Percentiles rank a stretch among this genome's conserved stretches.
Evolutionary conservation across 176 grass and related monocot species (phyloP).

Genomic region (Cenchrus fungigraminus): DNA sequence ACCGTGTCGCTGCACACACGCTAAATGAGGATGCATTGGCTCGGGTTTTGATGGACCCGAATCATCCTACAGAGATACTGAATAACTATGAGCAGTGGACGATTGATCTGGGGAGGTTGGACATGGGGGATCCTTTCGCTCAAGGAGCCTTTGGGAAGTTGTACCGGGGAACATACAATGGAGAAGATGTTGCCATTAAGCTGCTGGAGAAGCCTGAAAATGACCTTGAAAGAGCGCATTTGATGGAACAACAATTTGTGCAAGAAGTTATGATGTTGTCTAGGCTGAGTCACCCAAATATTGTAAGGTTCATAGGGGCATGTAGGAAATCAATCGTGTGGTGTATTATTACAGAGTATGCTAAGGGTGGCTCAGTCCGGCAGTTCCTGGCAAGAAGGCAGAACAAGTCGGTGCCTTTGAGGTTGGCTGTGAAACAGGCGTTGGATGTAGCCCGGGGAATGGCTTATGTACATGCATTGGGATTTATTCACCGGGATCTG

Average conservation of each 20-base stretch:
- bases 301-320: slow-evolving; percentile 93
- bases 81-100: slow-evolving; percentile 83
- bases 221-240: slow-evolving; percentile 82
- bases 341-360: slow-evolving; percentile 99
- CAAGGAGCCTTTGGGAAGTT: slow-evolving; percentile 96
- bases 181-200: slow-evolving; percentile 96
- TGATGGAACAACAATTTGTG: slow-evolving; percentile 96
- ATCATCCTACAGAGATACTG: slow-evolving; percentile 80
- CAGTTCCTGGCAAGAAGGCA: slow-evolving; percentile 89
- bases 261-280: slow-evolving; percentile 99
- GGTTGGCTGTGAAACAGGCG: slow-evolving; percentile 89
- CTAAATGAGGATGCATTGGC: slow-evolving; percentile 82
- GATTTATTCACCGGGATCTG: slow-evolving; percentile 96
- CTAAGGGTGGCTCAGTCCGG: slow-evolving; percentile 88
- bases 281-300: slow-evolving; percentile 83
- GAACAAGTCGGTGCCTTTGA: slow-evolving; percentile 81
- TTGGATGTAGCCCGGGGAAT: slow-evolving; percentile 92
- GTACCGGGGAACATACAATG: slow-evolving; percentile 87
- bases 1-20: slow-evolving; percentile 66
- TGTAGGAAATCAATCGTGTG: slow-evolving; percentile 96
- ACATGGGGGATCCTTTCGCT: slow-evolving; percentile 85
- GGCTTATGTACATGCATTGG: slow-evolving; percentile 92
- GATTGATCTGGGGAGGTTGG: slow-evolving; percentile 89
- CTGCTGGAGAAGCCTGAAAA: slow-evolving; percentile 91
- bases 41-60: slow-evolving; percentile 77